Base-by-base conservation (phyloP, 2,329 filamentous ascomycete genomes). In the Calonectria hawksworthii region DNA sequence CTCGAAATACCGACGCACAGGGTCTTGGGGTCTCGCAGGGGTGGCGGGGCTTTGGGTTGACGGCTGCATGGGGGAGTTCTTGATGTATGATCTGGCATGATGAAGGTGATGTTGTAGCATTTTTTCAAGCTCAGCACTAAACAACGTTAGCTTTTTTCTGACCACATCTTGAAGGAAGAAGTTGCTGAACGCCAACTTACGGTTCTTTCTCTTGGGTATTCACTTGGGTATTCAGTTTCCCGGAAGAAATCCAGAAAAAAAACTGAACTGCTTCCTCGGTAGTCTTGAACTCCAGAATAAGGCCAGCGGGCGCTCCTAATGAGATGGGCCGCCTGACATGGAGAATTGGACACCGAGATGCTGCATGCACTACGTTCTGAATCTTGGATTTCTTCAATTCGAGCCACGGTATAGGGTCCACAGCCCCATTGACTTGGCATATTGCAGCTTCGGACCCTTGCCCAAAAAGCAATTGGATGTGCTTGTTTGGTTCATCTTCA, bases 281-380 rank as follows among this genome's bases (percentile, higher is more conserved):
- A 13, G 21, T 28, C 23, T 64, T 34, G 30, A 84, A 79, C 51
- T 82, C 67, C 52, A 84, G 61, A 32, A 68, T 72, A 8, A 84
- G 73, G 8, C 47, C 71, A 26, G 67, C 26, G 4, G 64, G 59
- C 14, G 61, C 54, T 3, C 72, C 36, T 9, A 34, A 21, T 10
- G 50, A 70, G 4, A 61, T 23, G 6, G 83, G 77, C 26, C 83
- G 82, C 8, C 41, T 32, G 44, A 85, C 74, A 21, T 70, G 10
- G 8, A 83, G 72, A 26, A 78, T 77, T 3, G 74, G 64, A 23
- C 77, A 79, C 21, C 75, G 36, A 0, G 72, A 72, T 14, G 72
- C 75, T 7, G 74, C 70, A 51, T 81, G 79, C 18, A 67, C 64
- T 2, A 81, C 68, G 3, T 0, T 11, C 18, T 18, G 28, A 28